Evolutionary conservation across 495 filamentous ascomycete species (phyloP).

Genomic region (Aeminium ludgeri): DNA sequence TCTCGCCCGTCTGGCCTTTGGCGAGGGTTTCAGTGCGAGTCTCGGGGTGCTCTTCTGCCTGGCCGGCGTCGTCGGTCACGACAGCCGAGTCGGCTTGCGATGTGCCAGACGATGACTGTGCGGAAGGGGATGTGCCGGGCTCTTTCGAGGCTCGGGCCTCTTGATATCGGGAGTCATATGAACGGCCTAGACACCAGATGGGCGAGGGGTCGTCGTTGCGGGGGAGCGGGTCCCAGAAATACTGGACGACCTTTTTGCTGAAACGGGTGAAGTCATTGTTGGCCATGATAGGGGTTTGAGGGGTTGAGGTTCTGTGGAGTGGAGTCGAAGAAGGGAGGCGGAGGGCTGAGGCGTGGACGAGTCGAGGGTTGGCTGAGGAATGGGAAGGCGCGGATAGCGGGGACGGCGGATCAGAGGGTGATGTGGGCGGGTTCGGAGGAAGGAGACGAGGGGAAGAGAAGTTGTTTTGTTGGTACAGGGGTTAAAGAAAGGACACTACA

Average conservation of each 20-base stretch:
- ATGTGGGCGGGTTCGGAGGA: too few relatives aligned
- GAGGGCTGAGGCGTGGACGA: too few relatives aligned
- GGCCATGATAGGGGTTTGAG: slow-evolving; percentile 30
- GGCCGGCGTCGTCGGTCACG: slow-evolving; percentile 5
- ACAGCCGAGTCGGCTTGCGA: slow-evolving; percentile 16
- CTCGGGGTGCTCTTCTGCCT: slow-evolving; percentile 7
- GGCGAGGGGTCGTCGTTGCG: slow-evolving; percentile 59
- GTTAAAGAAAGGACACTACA: too few relatives aligned
- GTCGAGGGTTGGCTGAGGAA: too few relatives aligned
- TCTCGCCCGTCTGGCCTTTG: slow-evolving; percentile 3
- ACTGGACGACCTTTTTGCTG: slow-evolving; percentile 66
- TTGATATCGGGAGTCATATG: slow-evolving; percentile 39
- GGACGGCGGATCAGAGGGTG: too few relatives aligned
- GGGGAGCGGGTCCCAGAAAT: slow-evolving; percentile 90
- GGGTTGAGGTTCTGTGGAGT: too few relatives aligned
- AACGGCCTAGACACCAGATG: slow-evolving; percentile 78
- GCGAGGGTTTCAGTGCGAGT: slow-evolving; percentile 3
- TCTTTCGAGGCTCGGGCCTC: slow-evolving; percentile 10
- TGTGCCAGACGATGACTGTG: slow-evolving; percentile 7
- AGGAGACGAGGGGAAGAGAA: too few relatives aligned
- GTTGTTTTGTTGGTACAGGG: too few relatives aligned
- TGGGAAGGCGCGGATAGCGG: too few relatives aligned
- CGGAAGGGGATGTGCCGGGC: slow-evolving; percentile 8
- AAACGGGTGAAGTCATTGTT: slow-evolving; percentile 46
- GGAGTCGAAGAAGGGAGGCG: too few relatives aligned